Conservation (phyloP, 164 flowering plant species). For the Amborella trichopoda region DNA sequence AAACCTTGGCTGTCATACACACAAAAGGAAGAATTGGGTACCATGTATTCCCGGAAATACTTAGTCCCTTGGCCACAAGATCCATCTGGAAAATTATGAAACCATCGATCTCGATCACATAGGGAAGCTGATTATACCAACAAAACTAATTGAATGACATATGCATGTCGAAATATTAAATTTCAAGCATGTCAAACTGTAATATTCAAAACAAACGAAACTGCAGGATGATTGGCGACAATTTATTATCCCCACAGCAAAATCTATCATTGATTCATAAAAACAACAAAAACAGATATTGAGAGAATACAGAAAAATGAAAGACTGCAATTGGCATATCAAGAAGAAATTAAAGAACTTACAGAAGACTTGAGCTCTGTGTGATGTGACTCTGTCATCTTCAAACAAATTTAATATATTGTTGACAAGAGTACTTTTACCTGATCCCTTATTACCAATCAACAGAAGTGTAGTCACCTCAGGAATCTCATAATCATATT, state of each 20-base stretch:
- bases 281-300: too few species aligned
- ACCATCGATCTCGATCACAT: background rate
- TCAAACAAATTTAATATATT: conserved; percentile 56
- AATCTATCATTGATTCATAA: background rate
- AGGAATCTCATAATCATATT: conserved; percentile 41
- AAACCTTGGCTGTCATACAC: conserved; percentile 70
- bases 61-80: conserved; percentile 51
- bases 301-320: background rate
- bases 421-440: conserved; percentile 82
- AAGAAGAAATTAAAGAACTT: conserved; percentile 4
- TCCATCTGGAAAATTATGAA: conserved; percentile 25
- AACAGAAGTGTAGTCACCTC: conserved; percentile 42
- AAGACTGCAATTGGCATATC: background rate
- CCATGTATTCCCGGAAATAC: conserved; percentile 61
- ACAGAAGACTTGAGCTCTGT: conserved; percentile 80
- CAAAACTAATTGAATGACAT: background rate
- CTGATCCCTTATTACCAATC: conserved; percentile 72
- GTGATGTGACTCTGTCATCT: conserved; percentile 35
- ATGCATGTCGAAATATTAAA: background rate
- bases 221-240: background rate
- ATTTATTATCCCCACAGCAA: background rate
- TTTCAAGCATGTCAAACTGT: background rate
- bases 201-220: too few species aligned
- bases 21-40: conserved; percentile 64
- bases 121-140: background rate